Conservation (phyloP, 2,329 filamentous ascomycete genomes). For the Diaporthe vaccinii region DNA sequence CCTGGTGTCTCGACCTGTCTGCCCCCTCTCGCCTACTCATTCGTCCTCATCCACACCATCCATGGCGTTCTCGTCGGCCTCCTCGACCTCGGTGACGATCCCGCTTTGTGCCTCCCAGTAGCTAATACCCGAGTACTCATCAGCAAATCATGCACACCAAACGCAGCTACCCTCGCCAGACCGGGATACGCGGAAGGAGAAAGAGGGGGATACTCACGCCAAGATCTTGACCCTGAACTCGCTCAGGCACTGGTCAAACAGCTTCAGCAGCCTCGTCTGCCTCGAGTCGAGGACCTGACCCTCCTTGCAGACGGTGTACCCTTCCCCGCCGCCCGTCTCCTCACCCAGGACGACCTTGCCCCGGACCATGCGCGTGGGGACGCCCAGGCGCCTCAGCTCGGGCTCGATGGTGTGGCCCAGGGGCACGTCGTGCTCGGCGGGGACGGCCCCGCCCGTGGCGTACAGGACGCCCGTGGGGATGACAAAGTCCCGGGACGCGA, state of each 20-base stretch:
- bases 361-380: conserved; percentile 90
- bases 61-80: conserved; percentile 49
- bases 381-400: conserved; percentile 87
- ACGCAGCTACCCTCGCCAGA: too few species aligned
- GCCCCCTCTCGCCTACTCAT: conserved; percentile 38
- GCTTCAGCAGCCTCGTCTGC: conserved; percentile 93
- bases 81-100: conserved; percentile 69
- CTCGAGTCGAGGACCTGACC: conserved; percentile 89
- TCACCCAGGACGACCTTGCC: conserved; percentile 83
- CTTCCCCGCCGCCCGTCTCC: conserved; percentile 65
- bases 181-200: neutral
- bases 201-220: conserved; percentile 68
- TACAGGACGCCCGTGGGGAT: conserved; percentile 89
- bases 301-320: conserved; percentile 86
- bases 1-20: neutral
- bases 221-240: conserved; percentile 88
- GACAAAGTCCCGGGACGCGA: conserved; percentile 80
- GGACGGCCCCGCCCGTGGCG: conserved; percentile 83
- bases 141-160: conserved; percentile 34
- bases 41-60: conserved; percentile 47
- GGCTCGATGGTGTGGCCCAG: conserved; percentile 91
- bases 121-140: conserved; percentile 49
- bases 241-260: conserved; percentile 90
- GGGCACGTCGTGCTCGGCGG: conserved; percentile 85
- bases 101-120: conserved; percentile 74